A percentile compares a stretch with the other conserved stretches of the same genome.
Conservation (phyloP, 805 yeast genomes). For the Grigorovia humatica region DNA sequence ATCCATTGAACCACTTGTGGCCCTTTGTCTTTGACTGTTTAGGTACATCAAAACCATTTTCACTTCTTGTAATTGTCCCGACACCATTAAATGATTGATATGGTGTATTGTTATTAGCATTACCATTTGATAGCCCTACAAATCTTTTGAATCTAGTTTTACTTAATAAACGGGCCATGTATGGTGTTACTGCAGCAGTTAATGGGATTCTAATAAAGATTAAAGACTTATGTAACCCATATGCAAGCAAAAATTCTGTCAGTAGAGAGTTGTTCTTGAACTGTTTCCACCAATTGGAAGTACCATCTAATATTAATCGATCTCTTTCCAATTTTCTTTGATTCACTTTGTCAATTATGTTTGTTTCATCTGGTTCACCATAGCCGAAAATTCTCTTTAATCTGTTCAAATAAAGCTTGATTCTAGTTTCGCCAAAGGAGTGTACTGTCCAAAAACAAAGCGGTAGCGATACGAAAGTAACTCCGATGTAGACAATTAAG, state of each 20-base stretch:
- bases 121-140: conserved; percentile 2
- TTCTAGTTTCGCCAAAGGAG: conserved; percentile 74
- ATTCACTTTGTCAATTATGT: conserved; percentile 25
- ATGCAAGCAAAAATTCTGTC: conserved; percentile 85
- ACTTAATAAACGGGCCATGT: conserved; percentile 53
- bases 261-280: conserved; percentile 37
- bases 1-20: conserved; percentile 27
- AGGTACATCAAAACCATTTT: conserved; percentile 28
- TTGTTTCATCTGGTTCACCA: conserved; percentile 38
- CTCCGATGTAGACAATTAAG: conserved; percentile 66
- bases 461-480: conserved; percentile 74
- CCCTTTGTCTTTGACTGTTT: conserved; percentile 27
- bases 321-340: conserved; percentile 20
- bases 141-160: conserved; percentile 67
- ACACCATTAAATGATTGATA: background rate
- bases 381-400: conserved; percentile 55
- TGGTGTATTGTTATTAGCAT: background rate
- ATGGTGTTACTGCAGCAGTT: conserved; percentile 87
- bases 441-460: conserved; percentile 76
- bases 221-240: conserved; percentile 84
- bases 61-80: conserved; percentile 16
- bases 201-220: conserved; percentile 77
- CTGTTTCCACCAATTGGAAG: conserved; percentile 18
- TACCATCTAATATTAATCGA: conserved; percentile 7
- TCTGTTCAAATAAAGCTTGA: conserved; percentile 53